Conservation (phyloP, 257 asterid genomes). For the Perilla frutescens region DNA sequence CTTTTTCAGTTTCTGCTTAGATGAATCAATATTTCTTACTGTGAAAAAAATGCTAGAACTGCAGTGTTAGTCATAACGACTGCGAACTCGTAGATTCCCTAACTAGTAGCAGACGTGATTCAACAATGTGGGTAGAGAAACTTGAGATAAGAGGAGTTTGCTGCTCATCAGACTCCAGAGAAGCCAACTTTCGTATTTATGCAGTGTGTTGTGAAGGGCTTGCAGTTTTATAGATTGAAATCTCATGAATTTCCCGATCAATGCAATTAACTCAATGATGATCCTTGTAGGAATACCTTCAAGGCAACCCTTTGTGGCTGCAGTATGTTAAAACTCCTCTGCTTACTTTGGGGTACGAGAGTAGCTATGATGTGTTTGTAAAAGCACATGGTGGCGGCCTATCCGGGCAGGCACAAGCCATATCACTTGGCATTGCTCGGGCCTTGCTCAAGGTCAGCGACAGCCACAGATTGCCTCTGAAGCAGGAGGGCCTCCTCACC, state of each 20-base stretch:
- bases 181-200: background rate
- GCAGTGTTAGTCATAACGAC: background rate
- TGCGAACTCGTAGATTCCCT: background rate
- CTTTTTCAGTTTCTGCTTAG: too few relatives aligned
- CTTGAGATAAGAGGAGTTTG: background rate
- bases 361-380: conserved; percentile 84
- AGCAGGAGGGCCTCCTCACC: conserved; percentile 90
- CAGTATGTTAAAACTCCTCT: conserved; percentile 90
- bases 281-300: conserved; percentile 84
- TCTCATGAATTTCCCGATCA: too few relatives aligned
- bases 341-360: conserved; percentile 79
- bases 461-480: conserved; percentile 79
- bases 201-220: background rate
- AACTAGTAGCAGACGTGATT: background rate
- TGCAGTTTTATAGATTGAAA: background rate
- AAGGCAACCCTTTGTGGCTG: conserved; percentile 95
- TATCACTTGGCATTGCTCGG: conserved; percentile 92
- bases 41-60: background rate
- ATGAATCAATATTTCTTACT: background rate
- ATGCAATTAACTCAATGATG: background rate
- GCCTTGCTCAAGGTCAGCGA: conserved; percentile 90
- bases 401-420: conserved; percentile 96
- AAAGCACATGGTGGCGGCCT: conserved; percentile 98
- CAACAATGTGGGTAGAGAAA: background rate
- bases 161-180: background rate